phyloP scores from a whole-genome alignment of 2,329 filamentous ascomycete genomes.

The Cylindrodendrum hubeiense region DNA sequence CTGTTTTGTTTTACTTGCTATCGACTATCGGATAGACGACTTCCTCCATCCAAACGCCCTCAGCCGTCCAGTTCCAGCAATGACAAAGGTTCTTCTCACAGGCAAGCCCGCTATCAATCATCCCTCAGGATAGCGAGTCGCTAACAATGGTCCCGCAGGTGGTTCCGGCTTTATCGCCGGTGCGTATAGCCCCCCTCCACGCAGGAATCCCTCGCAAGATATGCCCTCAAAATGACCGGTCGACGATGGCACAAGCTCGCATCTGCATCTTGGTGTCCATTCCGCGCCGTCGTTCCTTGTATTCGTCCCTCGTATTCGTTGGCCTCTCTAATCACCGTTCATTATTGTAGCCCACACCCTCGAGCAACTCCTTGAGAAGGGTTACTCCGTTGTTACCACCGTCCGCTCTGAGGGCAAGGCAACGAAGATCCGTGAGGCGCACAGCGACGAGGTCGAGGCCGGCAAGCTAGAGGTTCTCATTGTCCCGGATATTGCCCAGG shows the following conservation, averaged over 20 bases:
- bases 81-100: constrained; percentile 50
- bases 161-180: constrained; percentile 53
- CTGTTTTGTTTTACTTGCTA: neutral
- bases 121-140: neutral
- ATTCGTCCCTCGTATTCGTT: too few relatives aligned
- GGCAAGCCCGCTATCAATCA: constrained; percentile 31
- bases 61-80: constrained; percentile 23
- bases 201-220: neutral
- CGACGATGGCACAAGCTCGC: neutral
- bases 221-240: neutral
- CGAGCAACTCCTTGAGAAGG: constrained; percentile 63
- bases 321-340: constrained; percentile 5
- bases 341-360: constrained; percentile 63
- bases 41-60: neutral
- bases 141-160: constrained; percentile 39
- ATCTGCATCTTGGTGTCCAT: neutral
- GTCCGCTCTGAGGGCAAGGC: constrained; percentile 68
- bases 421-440: constrained; percentile 61
- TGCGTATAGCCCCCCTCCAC: constrained; percentile 27
- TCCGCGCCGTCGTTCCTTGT: too few relatives aligned
- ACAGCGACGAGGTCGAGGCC: constrained; percentile 53
- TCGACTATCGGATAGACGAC: neutral
- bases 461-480: constrained; percentile 66
- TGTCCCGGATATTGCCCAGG: constrained; percentile 82
- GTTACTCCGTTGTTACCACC: constrained; percentile 67